Conservation (phyloP, 1,139 yeast species). For the Diutina pseudorugosa region DNA sequence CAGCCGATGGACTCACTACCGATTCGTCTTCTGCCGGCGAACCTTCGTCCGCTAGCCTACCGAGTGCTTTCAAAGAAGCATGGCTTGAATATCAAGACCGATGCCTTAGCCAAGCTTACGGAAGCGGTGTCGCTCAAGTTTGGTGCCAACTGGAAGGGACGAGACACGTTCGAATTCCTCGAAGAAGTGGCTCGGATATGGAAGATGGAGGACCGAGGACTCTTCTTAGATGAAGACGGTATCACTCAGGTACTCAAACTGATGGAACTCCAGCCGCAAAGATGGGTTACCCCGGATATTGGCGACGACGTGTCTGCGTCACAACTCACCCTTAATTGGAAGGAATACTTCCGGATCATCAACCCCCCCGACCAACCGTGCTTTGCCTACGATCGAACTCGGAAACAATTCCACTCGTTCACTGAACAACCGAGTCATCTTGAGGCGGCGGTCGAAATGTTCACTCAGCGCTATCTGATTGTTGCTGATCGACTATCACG, state of each 20-base stretch:
- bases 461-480: slow-evolving; percentile 39
- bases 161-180: slow-evolving; percentile 51
- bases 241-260: slow-evolving; percentile 55
- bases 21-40: slow-evolving; percentile 63
- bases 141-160: slow-evolving; percentile 81
- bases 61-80: slow-evolving; percentile 83
- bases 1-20: slow-evolving; percentile 32
- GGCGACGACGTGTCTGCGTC: background rate
- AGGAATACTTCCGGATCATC: slow-evolving; percentile 56
- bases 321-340: slow-evolving; percentile 39
- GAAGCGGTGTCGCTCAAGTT: slow-evolving; percentile 60
- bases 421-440: slow-evolving; percentile 8
- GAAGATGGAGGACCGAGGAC: slow-evolving; percentile 82
- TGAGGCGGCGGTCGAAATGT: slow-evolving; percentile 16
- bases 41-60: slow-evolving; percentile 83
- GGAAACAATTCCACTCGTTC: slow-evolving; percentile 47
- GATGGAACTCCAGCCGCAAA: slow-evolving; percentile 9
- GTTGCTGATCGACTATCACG: slow-evolving; percentile 61
- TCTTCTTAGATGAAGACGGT: slow-evolving; percentile 71
- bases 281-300: background rate
- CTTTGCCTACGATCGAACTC: slow-evolving; percentile 48
- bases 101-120: slow-evolving; percentile 66
- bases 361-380: slow-evolving; percentile 57
- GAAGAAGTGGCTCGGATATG: slow-evolving; percentile 75
- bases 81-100: slow-evolving; percentile 80